Percentiles rank a stretch among this genome's conserved stretches.
These are phyloP conservation scores for Sporisorium scitamineum DNA, from an alignment of 1,284 basidiomycete species.

Conservation along the genomic window DNA sequence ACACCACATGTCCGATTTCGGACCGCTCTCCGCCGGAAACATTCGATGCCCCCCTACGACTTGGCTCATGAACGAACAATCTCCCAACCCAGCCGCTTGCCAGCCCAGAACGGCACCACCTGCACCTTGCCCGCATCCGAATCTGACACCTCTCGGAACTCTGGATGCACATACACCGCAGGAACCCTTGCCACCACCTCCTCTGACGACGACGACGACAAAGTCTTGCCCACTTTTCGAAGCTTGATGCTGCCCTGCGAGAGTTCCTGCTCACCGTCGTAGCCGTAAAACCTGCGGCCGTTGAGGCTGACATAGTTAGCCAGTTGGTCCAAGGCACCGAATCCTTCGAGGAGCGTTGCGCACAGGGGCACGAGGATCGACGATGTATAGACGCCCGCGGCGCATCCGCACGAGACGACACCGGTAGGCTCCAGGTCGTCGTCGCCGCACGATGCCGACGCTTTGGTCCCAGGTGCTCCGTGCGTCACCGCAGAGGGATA, in stretches of 20 bases:
- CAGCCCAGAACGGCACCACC: slow-evolving; percentile 92
- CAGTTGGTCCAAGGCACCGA: slow-evolving; percentile 65
- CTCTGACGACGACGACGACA: slow-evolving; percentile 8
- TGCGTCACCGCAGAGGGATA: slow-evolving; percentile 72
- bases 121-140: slow-evolving; percentile 65
- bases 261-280: slow-evolving; percentile 24
- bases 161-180: slow-evolving; percentile 58
- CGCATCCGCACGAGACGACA: slow-evolving; percentile 62
- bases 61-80: slow-evolving; percentile 71
- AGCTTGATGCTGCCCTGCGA: slow-evolving; percentile 45
- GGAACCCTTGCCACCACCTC: slow-evolving; percentile 58
- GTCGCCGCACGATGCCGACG: slow-evolving; percentile 34
- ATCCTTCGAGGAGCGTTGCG: slow-evolving; percentile 66
- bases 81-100: slow-evolving; percentile 84
- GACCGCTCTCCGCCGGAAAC: slow-evolving; percentile 7
- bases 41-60: neutral
- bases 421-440: slow-evolving; percentile 44
- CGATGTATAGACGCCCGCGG: slow-evolving; percentile 68
- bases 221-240: slow-evolving; percentile 24
- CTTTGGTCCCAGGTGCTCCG: slow-evolving; percentile 45
- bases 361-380: slow-evolving; percentile 67
- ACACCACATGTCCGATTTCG: neutral
- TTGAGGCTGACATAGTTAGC: slow-evolving; percentile 61
- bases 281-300: slow-evolving; percentile 65
- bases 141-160: slow-evolving; percentile 37